Percentiles rank a stretch among this genome's conserved stretches.
Conservation (phyloP, 73 alveolate genomes). For the Paraurostyla sp. region DNA sequence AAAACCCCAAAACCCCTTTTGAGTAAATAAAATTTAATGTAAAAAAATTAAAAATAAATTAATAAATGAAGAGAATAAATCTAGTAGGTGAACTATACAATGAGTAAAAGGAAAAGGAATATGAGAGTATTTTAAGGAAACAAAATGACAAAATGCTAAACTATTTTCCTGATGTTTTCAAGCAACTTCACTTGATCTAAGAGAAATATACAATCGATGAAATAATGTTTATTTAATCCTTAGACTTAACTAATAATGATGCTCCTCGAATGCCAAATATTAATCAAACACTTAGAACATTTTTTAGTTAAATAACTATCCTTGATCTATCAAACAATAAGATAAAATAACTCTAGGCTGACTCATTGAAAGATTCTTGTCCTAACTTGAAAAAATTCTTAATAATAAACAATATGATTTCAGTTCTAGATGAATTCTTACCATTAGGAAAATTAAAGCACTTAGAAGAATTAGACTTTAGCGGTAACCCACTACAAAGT, state of each 20-base stretch:
- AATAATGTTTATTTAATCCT: background rate
- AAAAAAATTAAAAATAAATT: too few species aligned
- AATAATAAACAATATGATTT: background rate
- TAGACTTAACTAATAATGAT: constrained; percentile 10
- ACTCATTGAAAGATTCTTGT: background rate
- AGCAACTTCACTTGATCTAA: background rate
- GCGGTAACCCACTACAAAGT: constrained; percentile 4
- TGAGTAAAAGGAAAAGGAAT: background rate
- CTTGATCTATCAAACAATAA: background rate
- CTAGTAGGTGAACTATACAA: background rate
- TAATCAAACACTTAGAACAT: background rate
- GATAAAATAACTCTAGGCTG: background rate
- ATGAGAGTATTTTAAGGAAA: background rate
- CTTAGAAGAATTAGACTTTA: background rate
- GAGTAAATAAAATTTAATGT: background rate
- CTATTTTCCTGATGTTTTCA: constrained; percentile 23
- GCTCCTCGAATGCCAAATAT: constrained; percentile 22
- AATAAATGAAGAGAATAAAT: background rate
- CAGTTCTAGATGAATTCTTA: background rate
- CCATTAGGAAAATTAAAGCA: background rate
- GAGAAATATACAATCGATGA: background rate
- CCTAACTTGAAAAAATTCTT: background rate
- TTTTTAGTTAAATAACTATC: background rate
- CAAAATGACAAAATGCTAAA: constrained; percentile 17
- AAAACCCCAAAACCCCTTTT: background rate